Percentiles rank a stretch among this genome's conserved stretches.
Evolutionary conservation across 345 rosid genomes (phyloP).

Genomic region (Pelargonium nanum): DNA sequence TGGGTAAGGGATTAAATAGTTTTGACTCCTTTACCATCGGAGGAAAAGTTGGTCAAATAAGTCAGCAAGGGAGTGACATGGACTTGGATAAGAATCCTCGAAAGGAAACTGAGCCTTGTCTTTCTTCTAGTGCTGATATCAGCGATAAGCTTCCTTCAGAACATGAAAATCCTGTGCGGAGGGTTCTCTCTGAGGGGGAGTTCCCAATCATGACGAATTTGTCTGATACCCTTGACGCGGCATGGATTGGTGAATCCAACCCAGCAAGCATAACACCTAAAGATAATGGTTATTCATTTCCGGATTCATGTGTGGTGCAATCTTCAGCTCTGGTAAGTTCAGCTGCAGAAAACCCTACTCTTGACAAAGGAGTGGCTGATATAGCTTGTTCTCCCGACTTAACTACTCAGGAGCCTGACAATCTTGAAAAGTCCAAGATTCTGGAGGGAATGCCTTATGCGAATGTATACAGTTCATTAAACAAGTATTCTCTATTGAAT

Average conservation of each 20-base stretch:
- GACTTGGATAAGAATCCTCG: slow-evolving; percentile 20
- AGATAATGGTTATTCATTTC: slow-evolving; percentile 22
- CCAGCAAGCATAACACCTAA: slow-evolving; percentile 21
- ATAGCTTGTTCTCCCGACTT: slow-evolving; percentile 12
- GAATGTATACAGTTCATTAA: slow-evolving; percentile 35
- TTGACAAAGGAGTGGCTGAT: slow-evolving; percentile 24
- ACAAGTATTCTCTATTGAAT: slow-evolving; percentile 26
- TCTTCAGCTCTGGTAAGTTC: slow-evolving; percentile 17
- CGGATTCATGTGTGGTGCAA: slow-evolving; percentile 15
- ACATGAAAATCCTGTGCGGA: slow-evolving; percentile 32
- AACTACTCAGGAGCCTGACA: slow-evolving; percentile 18
- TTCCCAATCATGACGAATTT: slow-evolving; percentile 30
- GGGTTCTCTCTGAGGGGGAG: slow-evolving; percentile 42
- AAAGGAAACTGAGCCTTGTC: slow-evolving; percentile 23
- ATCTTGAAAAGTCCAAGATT: slow-evolving; percentile 15
- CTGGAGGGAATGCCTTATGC: slow-evolving; percentile 29
- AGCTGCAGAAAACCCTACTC: slow-evolving; percentile 14
- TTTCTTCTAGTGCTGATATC: slow-evolving; percentile 24
- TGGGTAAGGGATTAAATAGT: slow-evolving; percentile 28
- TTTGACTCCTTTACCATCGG: slow-evolving; percentile 28
- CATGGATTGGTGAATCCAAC: slow-evolving; percentile 56
- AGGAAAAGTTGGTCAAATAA: slow-evolving; percentile 26
- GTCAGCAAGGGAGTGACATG: slow-evolving; percentile 16
- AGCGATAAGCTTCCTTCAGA: slow-evolving; percentile 25
- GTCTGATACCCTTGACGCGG: slow-evolving; percentile 71